These are phyloP conservation scores for Alternaria sp. DNA, from an alignment of 2,329 filamentous ascomycete genomes.

Conservation along the genomic window DNA sequence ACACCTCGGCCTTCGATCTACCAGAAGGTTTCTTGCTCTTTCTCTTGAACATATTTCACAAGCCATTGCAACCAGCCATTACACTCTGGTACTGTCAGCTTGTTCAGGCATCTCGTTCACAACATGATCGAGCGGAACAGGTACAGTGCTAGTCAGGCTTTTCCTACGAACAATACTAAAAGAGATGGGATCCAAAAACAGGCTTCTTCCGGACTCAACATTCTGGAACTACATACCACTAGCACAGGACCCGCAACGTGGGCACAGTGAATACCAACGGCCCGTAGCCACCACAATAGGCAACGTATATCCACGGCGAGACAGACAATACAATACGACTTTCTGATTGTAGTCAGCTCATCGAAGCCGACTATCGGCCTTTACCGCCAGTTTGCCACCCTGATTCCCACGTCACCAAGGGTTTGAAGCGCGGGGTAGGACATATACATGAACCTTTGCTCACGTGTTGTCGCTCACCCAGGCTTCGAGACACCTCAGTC, in stretches of 20 bases:
- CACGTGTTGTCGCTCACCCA: neutral
- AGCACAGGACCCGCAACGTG: neutral
- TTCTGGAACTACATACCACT: neutral
- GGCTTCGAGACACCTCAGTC: neutral
- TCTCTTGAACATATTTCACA: neutral
- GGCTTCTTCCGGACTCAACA: neutral
- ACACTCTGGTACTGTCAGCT: neutral
- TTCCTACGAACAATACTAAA: neutral
- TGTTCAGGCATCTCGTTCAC: neutral
- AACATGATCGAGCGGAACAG: neutral
- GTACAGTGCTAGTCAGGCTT: neutral
- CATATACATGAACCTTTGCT: neutral
- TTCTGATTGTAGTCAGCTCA: neutral
- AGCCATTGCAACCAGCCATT: neutral
- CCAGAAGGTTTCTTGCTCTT: neutral
- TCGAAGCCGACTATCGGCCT: neutral
- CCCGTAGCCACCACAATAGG: neutral
- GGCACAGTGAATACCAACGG: neutral
- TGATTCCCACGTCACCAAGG: neutral
- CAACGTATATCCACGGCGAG: neutral
- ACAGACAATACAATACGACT: neutral
- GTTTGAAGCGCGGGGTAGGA: neutral
- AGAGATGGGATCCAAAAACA: neutral
- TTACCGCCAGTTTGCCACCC: constrained; percentile 2
- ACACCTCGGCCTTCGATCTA: neutral